A percentile compares a stretch with the other conserved stretches of the same genome.
phyloP scores from a whole-genome alignment of 371 early-diverging fungal species.

The Mortierella sp. region DNA sequence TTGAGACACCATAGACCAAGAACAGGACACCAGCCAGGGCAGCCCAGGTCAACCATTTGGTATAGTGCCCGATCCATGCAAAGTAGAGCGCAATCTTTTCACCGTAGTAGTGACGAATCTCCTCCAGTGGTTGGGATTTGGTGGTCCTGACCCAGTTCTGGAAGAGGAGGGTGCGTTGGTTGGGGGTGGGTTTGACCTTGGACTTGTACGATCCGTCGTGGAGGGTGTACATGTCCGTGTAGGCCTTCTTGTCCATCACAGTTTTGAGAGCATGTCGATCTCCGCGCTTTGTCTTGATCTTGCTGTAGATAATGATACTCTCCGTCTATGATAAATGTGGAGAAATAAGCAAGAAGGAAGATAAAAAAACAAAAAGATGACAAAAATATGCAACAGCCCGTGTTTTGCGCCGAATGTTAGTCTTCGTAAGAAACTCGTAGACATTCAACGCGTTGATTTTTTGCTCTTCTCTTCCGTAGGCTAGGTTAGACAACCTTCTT shows the following conservation, averaged over 20 bases:
- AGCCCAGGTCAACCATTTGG: conserved; percentile 62
- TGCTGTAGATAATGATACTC: conserved; percentile 48
- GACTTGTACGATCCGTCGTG: conserved; percentile 57
- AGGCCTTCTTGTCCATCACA: conserved; percentile 29
- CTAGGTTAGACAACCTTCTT: too few species aligned
- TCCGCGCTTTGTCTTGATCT: conserved; percentile 38
- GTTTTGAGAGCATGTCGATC: conserved; percentile 46
- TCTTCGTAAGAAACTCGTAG: not conserved
- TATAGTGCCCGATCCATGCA: conserved; percentile 65
- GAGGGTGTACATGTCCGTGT: conserved; percentile 38
- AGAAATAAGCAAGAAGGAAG: not conserved
- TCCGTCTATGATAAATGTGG: conserved; percentile 28
- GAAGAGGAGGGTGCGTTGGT: conserved; percentile 45
- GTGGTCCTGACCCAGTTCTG: conserved; percentile 35
- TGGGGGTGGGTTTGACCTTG: conserved; percentile 48
- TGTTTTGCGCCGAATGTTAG: not conserved
- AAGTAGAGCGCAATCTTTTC: conserved; percentile 74
- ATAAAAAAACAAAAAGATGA: not conserved
- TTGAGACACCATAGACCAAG: conserved; percentile 62
- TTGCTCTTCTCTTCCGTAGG: not conserved
- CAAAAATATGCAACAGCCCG: conserved; percentile 7
- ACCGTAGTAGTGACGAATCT: conserved; percentile 69
- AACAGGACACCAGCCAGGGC: conserved; percentile 61
- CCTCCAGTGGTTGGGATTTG: conserved; percentile 58
- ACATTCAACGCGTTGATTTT: conserved; percentile 1